phyloP scores from a whole-genome alignment of 352 stramenopile genomes.

The Phytophthora citricola region DNA sequence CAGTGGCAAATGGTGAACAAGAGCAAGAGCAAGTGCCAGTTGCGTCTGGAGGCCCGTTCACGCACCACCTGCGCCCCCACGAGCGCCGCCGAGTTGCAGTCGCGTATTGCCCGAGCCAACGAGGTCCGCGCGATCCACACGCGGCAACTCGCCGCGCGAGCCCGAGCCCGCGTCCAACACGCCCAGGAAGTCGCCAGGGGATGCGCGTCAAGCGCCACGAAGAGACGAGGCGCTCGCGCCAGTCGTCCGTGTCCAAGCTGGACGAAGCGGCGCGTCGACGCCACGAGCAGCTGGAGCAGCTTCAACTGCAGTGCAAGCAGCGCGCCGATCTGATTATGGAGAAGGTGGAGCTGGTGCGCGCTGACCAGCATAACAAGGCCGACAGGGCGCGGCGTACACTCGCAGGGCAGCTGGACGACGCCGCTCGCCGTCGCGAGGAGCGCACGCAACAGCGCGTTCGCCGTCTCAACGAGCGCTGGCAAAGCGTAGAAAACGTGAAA shows the following conservation, averaged over 20 bases:
- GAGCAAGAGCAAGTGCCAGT: constrained; percentile 74
- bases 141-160: constrained; percentile 46
- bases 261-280: constrained; percentile 57
- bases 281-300: constrained; percentile 45
- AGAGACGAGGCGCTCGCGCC: constrained; percentile 38
- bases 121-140: constrained; percentile 52
- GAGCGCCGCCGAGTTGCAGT: constrained; percentile 37
- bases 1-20: constrained; percentile 47
- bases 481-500: constrained; percentile 75
- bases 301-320: constrained; percentile 56
- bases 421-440: constrained; percentile 51
- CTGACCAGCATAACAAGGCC: constrained; percentile 50
- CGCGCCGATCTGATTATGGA: constrained; percentile 52
- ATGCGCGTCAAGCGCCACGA: constrained; percentile 60
- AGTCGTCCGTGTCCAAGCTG: constrained; percentile 49
- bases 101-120: constrained; percentile 57
- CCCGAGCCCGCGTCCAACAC: constrained; percentile 61
- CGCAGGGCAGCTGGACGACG: constrained; percentile 59
- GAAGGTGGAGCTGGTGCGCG: constrained; percentile 63
- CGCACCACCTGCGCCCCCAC: constrained; percentile 27
- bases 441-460: constrained; percentile 61
- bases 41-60: constrained; percentile 68
- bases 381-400: constrained; percentile 41
- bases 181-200: constrained; percentile 58
- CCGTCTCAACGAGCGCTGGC: constrained; percentile 64